Evolutionary conservation across 2,329 filamentous ascomycete genomes (phyloP), one percentile per base, ranked within the genome.

Genomic region (Verticillium nubilum): DNA sequence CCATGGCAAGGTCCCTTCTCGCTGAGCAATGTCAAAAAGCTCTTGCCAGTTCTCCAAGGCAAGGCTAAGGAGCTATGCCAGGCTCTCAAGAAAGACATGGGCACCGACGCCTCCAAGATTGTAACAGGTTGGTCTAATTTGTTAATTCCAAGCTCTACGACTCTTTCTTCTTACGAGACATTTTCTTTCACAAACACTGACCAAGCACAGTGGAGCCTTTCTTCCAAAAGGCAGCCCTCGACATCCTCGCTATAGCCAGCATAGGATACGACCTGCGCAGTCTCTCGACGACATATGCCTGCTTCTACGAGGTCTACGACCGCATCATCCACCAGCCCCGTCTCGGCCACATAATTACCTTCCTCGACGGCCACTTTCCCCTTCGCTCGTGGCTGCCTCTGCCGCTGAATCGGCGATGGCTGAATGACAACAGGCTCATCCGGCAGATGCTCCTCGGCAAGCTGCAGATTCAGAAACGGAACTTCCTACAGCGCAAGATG

Each of bases 371-470:
- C 17, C 69, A 68, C 33, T 15, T 73, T 6, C 70, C 69, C 2
- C 64, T 74, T 5, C 69, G 73, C 13, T 60, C 62, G 0, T 71
- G 74, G 66, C 62, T 78, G 3, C 77, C 76, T 0, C 37, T 78
- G 0, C 58, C 72, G 52, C 73, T 73, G 1, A 80, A 80, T 59
- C 67, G 64, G 5, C 64, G 60, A 3, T 79, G 77, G 61, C 61
- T 75, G n/a, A 58, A 57, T 2, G 73, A 73, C 2, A 72, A 69
- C 19, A 56, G 61, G 2, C 66, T 70, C 54, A 67, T 78, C 12
- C 67, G 70, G n/a, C 59, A 62, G 29, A 72, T 75, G 57, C 62
- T 78, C 3, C 65, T 68, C 2, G 64, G 70, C 2, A 66, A 74
- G 17, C 70, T 73, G 26, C 61, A 66, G 53, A 58, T 68, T 59